These are phyloP conservation scores for Zasmidium angulare DNA, from an alignment of 2,329 filamentous ascomycete species.

Conservation along the genomic window DNA sequence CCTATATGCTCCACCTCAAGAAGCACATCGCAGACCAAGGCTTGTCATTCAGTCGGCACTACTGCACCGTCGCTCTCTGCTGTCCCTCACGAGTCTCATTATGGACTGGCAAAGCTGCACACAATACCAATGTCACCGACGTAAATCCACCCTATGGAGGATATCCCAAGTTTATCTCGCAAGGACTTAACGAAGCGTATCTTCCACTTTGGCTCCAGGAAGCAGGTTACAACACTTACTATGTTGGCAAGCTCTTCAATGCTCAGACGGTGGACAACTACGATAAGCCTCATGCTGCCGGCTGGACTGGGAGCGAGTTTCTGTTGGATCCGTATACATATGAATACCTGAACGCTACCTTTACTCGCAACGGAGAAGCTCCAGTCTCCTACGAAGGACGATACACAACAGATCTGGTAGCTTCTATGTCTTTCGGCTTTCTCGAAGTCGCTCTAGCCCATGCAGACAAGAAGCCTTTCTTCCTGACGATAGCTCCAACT, in stretches of 20 bases:
- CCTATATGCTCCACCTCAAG: constrained; percentile 60
- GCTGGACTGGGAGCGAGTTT: constrained; percentile 57
- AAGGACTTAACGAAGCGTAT: constrained; percentile 67
- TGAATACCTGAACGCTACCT: constrained; percentile 64
- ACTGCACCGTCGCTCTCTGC: constrained; percentile 65
- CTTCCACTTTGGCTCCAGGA: constrained; percentile 70
- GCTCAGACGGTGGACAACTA: constrained; percentile 62
- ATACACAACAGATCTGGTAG: constrained; percentile 61
- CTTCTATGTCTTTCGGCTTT: constrained; percentile 59
- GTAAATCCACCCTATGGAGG: constrained; percentile 56
- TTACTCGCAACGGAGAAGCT: constrained; percentile 58
- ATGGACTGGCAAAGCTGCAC: constrained; percentile 65
- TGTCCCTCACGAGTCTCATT: constrained; percentile 67
- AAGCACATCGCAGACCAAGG: constrained; percentile 60
- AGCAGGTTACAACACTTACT: constrained; percentile 69
- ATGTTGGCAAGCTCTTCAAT: constrained; percentile 73
- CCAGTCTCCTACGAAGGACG: constrained; percentile 57
- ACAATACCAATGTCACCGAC: constrained; percentile 70
- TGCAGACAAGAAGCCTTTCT: constrained; percentile 57
- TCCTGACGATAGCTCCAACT: constrained; percentile 64
- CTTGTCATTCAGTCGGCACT: constrained; percentile 62
- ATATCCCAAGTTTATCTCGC: constrained; percentile 65
- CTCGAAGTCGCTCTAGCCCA: constrained; percentile 59
- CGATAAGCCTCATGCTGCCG: constrained; percentile 55
- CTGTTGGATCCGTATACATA: constrained; percentile 64